Percentiles rank a stretch among this genome's conserved stretches.
Evolutionary conservation across 1,139 yeast species (phyloP).

Genomic region (Geotrichum carabidarum): DNA sequence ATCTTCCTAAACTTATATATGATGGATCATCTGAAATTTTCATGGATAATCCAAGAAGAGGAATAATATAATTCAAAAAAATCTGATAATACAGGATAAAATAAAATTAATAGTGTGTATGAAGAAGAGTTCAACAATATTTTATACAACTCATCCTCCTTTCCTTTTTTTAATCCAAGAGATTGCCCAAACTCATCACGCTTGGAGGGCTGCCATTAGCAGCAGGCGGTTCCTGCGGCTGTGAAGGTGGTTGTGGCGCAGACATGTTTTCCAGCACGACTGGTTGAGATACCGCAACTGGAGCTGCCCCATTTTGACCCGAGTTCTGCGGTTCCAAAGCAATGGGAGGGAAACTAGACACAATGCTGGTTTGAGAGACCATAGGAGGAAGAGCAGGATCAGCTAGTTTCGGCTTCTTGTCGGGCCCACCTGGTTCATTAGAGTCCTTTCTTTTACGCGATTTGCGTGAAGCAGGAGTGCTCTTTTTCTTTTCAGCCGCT

Average conservation of each 20-base stretch:
- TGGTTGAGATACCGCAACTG: background rate
- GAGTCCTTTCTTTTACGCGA: background rate
- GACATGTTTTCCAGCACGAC: background rate
- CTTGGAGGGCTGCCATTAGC: background rate
- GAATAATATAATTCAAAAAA: too few species aligned
- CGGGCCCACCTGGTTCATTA: background rate
- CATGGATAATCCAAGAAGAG: too few species aligned
- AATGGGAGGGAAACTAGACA: background rate
- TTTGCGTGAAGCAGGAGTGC: background rate
- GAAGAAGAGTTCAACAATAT: too few species aligned
- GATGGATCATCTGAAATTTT: too few species aligned
- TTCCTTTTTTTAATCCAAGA: background rate
- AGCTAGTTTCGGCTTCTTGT: background rate
- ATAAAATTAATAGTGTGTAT: too few species aligned
- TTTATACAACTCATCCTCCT: too few species aligned
- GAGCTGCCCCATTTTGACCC: too few species aligned
- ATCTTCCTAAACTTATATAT: too few species aligned
- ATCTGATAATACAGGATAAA: too few species aligned
- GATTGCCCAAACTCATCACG: slow-evolving; percentile 4
- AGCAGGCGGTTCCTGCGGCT: background rate
- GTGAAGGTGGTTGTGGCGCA: background rate
- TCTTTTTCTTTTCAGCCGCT: background rate
- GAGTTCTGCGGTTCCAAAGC: too few species aligned
- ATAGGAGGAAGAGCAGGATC: background rate
- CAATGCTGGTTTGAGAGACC: background rate